phyloP scores from a whole-genome alignment of 805 yeast genomes.

The Ogataea ramenticola region DNA sequence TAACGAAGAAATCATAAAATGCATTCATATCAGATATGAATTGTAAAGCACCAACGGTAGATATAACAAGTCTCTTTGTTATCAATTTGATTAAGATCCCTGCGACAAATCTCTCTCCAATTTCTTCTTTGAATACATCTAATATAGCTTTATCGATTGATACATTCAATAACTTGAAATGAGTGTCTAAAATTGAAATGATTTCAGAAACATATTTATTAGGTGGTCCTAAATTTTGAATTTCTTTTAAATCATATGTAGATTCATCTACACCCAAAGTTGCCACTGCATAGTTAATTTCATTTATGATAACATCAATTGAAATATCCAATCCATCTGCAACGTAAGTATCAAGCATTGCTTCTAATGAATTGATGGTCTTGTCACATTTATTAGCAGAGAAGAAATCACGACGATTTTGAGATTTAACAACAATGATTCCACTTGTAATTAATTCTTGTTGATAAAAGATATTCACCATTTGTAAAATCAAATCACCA shows the following conservation, averaged over 20 bases:
- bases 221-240: constrained; percentile 22
- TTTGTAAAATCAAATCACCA: constrained; percentile 88
- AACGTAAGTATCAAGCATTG: constrained; percentile 74
- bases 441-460: constrained; percentile 60
- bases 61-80: constrained; percentile 58
- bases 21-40: constrained; percentile 77
- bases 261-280: constrained; percentile 22
- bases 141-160: constrained; percentile 82
- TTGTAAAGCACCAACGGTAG: constrained; percentile 75
- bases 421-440: constrained; percentile 36
- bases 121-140: constrained; percentile 91
- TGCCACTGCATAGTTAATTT: constrained; percentile 34
- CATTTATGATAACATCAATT: constrained; percentile 79
- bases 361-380: constrained; percentile 51
- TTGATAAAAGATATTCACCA: constrained; percentile 84
- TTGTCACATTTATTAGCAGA: constrained; percentile 76
- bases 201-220: constrained; percentile 61
- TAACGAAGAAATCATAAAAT: constrained; percentile 65
- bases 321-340: constrained; percentile 94
- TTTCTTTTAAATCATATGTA: constrained; percentile 40
- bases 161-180: constrained; percentile 66
- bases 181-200: constrained; percentile 57
- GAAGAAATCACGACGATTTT: constrained; percentile 68
- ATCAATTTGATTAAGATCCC: constrained; percentile 62
- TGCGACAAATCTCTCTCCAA: constrained; percentile 79